Base-by-base conservation (phyloP, 441 rosid species). In the Manihot esculenta region DNA sequence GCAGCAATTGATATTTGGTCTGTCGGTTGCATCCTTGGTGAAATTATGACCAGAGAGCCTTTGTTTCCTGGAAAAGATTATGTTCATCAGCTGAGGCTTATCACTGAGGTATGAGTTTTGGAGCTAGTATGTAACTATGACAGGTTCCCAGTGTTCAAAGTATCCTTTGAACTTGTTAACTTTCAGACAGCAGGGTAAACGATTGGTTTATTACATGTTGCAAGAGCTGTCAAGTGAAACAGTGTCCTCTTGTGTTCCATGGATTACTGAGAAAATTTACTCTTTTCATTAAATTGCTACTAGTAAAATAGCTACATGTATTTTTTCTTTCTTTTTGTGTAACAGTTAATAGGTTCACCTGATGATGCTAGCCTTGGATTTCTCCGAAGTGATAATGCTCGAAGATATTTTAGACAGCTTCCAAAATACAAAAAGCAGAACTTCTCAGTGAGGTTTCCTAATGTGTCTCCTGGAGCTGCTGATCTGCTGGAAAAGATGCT, bases 1-100 rank as follows among this genome's bases (percentile, higher is more conserved):
- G 94, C 96, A 24, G 98, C 99, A 24, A 92, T 95, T 23, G 98
- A 95, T 76, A 87, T 92, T 47, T 95, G 99, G 99, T 95, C 99
- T 13, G 99, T 95, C 38, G 99, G 99, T 77, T 95, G 99, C 84
- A 89, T 95, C 48, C 87, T 95, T 7, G 97, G 96, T 74, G 99
- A 95, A 81, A 87, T 84, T 38, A 83, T 88, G 85, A 91, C 92
- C 38, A 82, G 89, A 44, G 83, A 91, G 72, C 96, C 99, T 7
- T 74, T 91, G 51, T 95, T 95, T 79, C 99, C 98, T 2, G 99
- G 99, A 23, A 94, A 77, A 84, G 99, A 92, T 81, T 90, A 94
- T 80, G 98, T 92, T 73, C 99, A 95, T 83, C 97, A 95, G 72
- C 90, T 95, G 63, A 83, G 89, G 76, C 94, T 92, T 44, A 92